Evolutionary conservation across 2,329 filamentous ascomycete genomes (phyloP), one percentile per base, ranked within the genome.

Genomic region (Cyclaneusma minus): DNA sequence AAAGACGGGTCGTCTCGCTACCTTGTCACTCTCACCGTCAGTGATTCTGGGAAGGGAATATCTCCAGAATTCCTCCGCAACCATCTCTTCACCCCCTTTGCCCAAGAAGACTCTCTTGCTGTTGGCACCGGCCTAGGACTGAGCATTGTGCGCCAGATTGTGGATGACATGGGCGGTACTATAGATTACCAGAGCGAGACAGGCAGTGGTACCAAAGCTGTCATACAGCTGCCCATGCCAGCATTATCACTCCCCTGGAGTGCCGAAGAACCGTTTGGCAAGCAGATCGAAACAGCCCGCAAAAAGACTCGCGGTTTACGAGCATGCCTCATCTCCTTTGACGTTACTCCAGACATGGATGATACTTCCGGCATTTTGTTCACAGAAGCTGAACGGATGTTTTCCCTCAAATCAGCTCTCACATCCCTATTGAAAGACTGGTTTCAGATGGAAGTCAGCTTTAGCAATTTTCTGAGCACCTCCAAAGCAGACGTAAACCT

Each of bases 41-140:
- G 57, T 0, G 72, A 79, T 42, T 71, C 68, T 2, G 73, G 73
- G 2, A 64, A 65, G 33, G 73, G 73, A 6, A 78, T 78, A 34
- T 66, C 62, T 0, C 56, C 63, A 18, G 64, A 73, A 13, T 78
- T 70, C 36, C 51, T 74, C 28, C 58, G 63, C 12, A 62, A 63
- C 9, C 59, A 62, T 10, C 48, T 77, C 0, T 78, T 69, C 37
- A 64, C 64, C 0, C 68, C 70, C 0, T 76, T 76, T 33, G 52
- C 58, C 0, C 73, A 78, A 35, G 73, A 78, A 39, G 64, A 74
- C 29, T 54, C 58, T 0, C 48, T 79, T 11, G 60, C 66, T 3
- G 60, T 62, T 4, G 72, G 71, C 1, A 68, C 67, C 1, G 72
- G 71, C 0, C 49, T 78, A 0, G 73, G 73, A 0, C 46, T 78